These are phyloP conservation scores for Diddensiella transvaalensis DNA, from an alignment of 805 yeast species.

Conservation along the genomic window DNA sequence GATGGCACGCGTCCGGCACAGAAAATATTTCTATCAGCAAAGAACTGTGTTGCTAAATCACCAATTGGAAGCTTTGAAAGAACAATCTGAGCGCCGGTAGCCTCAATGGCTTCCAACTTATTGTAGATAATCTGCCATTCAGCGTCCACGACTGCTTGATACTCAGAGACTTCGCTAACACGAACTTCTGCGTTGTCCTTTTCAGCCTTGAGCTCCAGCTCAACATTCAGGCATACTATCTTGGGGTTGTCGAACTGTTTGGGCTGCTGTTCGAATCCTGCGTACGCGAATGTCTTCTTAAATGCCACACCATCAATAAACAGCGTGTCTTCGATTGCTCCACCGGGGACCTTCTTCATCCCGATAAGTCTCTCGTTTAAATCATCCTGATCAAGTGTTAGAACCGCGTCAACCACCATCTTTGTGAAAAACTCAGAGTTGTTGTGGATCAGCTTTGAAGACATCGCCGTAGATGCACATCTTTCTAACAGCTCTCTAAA, in stretches of 20 bases:
- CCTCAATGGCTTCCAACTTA: slow-evolving; percentile 77
- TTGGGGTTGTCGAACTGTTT: slow-evolving; percentile 76
- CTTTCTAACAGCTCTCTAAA: slow-evolving; percentile 77
- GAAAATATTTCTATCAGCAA: slow-evolving; percentile 92
- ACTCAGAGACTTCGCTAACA: slow-evolving; percentile 87
- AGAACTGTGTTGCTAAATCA: slow-evolving; percentile 97
- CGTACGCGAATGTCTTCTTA: slow-evolving; percentile 94
- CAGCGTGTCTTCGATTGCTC: slow-evolving; percentile 89
- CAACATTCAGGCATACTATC: slow-evolving; percentile 81
- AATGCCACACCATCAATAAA: slow-evolving; percentile 94
- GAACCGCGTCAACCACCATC: slow-evolving; percentile 95
- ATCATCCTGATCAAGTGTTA: slow-evolving; percentile 77
- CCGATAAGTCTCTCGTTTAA: slow-evolving; percentile 90
- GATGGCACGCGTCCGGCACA: slow-evolving; percentile 93
- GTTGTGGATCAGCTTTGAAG: slow-evolving; percentile 84
- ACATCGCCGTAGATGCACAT: slow-evolving; percentile 97
- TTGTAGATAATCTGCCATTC: slow-evolving; percentile 93
- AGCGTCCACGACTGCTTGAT: slow-evolving; percentile 97
- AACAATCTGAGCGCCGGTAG: slow-evolving; percentile 87
- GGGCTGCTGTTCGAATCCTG: slow-evolving; percentile 99
- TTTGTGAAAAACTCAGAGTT: slow-evolving; percentile 88
- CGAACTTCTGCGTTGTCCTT: slow-evolving; percentile 98
- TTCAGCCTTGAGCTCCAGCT: slow-evolving; percentile 94
- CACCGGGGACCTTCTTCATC: slow-evolving; percentile 92
- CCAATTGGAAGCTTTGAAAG: slow-evolving; percentile 95